Evolutionary conservation across 2,329 filamentous ascomycete genomes (phyloP).

Genomic region (Exophiala viscosa): DNA sequence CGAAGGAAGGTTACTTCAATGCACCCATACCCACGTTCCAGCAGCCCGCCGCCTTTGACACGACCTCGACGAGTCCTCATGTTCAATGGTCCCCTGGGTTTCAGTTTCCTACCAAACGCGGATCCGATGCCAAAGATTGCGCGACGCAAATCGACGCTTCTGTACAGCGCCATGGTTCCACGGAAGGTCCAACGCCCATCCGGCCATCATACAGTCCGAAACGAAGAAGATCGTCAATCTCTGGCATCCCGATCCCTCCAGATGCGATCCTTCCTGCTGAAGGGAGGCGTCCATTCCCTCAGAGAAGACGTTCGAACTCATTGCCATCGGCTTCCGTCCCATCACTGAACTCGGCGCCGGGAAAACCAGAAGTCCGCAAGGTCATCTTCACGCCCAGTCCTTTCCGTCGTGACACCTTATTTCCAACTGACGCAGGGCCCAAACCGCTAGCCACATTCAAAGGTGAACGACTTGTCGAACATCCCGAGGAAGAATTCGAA

Average conservation of each 20-base stretch:
- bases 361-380: background rate
- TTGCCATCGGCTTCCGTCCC: background rate
- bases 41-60: too few species aligned
- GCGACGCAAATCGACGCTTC: too few species aligned
- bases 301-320: background rate
- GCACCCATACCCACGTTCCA: too few species aligned
- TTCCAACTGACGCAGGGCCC: background rate
- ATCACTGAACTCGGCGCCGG: background rate
- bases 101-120: too few species aligned
- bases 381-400: conserved; percentile 1
- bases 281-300: background rate
- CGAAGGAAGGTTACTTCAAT: too few species aligned
- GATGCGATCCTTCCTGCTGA: background rate
- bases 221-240: background rate
- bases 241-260: background rate
- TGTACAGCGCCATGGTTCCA: too few species aligned
- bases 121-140: too few species aligned
- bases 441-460: background rate
- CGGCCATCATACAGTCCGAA: too few species aligned
- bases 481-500: background rate
- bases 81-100: too few species aligned
- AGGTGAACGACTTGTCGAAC: background rate
- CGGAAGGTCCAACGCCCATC: too few species aligned
- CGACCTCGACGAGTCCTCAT: too few species aligned
- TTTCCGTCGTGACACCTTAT: background rate